Evolutionary conservation across 106 monocot genomes (phyloP), one percentile per base, ranked within the genome.

Genomic region (Platanthera guangdongensis): DNA sequence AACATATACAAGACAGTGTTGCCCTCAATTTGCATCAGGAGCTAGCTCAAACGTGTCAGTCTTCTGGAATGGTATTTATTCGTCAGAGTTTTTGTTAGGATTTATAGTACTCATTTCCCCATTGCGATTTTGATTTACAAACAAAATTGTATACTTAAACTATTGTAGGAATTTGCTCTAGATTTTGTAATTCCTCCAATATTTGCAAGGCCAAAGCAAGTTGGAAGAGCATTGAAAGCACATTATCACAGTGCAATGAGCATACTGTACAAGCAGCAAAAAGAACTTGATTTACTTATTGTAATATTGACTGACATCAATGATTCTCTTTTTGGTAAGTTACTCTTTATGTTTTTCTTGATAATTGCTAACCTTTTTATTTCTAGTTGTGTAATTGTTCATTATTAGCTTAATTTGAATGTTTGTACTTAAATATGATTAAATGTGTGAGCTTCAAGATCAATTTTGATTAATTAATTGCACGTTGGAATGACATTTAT

Each of bases 231-330:
- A 76, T 68, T 91, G 49, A 91, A 81, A 76, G 78, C 72, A 12
- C 74, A 78, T 13, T 84, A 82, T 71, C 86, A 79, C 57, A 78
- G 88, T 60, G 86, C 84, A 32, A 83, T 88, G 85, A 85, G 22
- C 45, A 50, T 71, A 47, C 73, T 88, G 8, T 83, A 55, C 55
- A 81, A 75, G 3, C 78, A 78, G 63, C 75, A 52, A 8, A 81
- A 64, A 51, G 84, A 88, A 71, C 86, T 91, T 19, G 88, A 91
- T 81, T 74, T 88, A 71, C 84, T 91, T 32, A 80, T 91, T 76
- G 91, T 81, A 4, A 86, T 91, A 57, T 82, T 91, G 68, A 88
- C 91, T 21, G 84, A 88, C 15, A 88, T 82, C 50, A 91, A 91
- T 80, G 88, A 88, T 59, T 79, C 86, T 78, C 86, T 91, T 45